Percentiles rank a stretch among this genome's conserved stretches.
Evolutionary conservation across 2,329 filamentous ascomycete species (phyloP).

Genomic region (Chaetomiaceae sp.): DNA sequence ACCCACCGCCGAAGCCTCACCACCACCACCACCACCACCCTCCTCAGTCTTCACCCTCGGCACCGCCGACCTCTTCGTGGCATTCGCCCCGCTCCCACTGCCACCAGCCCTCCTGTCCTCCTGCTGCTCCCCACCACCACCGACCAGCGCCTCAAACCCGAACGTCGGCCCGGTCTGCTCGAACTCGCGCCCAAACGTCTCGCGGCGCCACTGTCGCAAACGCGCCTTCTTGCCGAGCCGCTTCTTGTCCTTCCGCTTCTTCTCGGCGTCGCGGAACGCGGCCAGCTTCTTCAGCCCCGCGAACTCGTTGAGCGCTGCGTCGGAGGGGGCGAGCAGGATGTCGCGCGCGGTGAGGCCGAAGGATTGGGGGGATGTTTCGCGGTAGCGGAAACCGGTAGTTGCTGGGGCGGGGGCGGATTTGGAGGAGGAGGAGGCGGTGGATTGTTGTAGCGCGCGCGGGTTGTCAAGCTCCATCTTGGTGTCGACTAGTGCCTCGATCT

Average conservation of each 20-base stretch:
- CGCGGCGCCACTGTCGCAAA: conserved; percentile 74
- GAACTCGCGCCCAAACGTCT: conserved; percentile 55
- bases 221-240: conserved; percentile 86
- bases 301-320: conserved; percentile 80
- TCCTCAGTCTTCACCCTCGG: conserved; percentile 18
- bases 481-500: conserved; percentile 82
- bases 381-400: conserved; percentile 69
- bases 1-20: too few species aligned
- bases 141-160: conserved; percentile 43
- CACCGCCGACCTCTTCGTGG: conserved; percentile 8
- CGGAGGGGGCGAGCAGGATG: conserved; percentile 81
- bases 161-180: conserved; percentile 52
- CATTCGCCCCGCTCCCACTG: conserved; percentile 19
- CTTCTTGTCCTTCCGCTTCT: conserved; percentile 86
- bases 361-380: conserved; percentile 82
- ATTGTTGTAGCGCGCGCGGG: conserved; percentile 46
- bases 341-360: conserved; percentile 88
- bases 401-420: conserved; percentile 27
- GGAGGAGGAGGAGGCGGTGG: too few species aligned
- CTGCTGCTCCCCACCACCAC: too few species aligned
- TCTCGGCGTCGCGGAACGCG: conserved; percentile 77
- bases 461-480: conserved; percentile 69
- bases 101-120: conserved; percentile 27
- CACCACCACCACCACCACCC: conserved; percentile 27
- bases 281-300: conserved; percentile 94